These are phyloP conservation scores for Trametes coccinea DNA, from an alignment of 768 basidiomycete genomes.

Conservation along the genomic window DNA sequence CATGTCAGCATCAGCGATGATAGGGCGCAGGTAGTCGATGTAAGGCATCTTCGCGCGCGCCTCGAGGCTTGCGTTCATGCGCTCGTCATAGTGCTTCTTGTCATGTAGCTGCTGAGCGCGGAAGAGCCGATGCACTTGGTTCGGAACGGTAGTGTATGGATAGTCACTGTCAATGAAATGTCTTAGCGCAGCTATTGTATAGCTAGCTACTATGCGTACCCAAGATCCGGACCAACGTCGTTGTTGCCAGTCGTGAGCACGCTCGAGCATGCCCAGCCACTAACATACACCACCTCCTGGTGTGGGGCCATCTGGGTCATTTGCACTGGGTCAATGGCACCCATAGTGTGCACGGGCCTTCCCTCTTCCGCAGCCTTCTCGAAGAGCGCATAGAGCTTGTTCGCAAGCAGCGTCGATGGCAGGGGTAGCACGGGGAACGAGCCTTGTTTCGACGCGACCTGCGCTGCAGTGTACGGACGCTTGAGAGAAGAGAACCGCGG, in stretches of 20 bases:
- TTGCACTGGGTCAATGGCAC: conserved; percentile 90
- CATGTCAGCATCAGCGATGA: conserved; percentile 94
- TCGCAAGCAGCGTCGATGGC: conserved; percentile 74
- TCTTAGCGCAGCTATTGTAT: neutral
- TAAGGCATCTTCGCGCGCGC: conserved; percentile 71
- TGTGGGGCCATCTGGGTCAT: conserved; percentile 92
- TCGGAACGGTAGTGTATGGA: conserved; percentile 94
- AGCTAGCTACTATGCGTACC: conserved; percentile 42
- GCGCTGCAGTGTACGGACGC: conserved; percentile 77
- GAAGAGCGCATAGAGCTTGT: conserved; percentile 79
- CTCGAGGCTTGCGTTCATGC: conserved; percentile 63
- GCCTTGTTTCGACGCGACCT: conserved; percentile 89
- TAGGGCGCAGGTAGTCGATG: conserved; percentile 87
- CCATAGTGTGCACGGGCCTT: conserved; percentile 85
- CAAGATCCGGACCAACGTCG: conserved; percentile 90
- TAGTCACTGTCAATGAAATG: conserved; percentile 64
- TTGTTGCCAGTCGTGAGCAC: conserved; percentile 87
- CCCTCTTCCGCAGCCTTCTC: conserved; percentile 59
- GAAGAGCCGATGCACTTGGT: conserved; percentile 90
- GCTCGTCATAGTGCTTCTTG: conserved; percentile 89
- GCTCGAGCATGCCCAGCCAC: conserved; percentile 88
- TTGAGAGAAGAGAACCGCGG: conserved; percentile 74
- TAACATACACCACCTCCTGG: conserved; percentile 88
- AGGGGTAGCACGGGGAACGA: conserved; percentile 77
- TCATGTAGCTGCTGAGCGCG: conserved; percentile 92